Conservation (phyloP, 169 alveolate species). For the Cryptosporidium ryanae region DNA sequence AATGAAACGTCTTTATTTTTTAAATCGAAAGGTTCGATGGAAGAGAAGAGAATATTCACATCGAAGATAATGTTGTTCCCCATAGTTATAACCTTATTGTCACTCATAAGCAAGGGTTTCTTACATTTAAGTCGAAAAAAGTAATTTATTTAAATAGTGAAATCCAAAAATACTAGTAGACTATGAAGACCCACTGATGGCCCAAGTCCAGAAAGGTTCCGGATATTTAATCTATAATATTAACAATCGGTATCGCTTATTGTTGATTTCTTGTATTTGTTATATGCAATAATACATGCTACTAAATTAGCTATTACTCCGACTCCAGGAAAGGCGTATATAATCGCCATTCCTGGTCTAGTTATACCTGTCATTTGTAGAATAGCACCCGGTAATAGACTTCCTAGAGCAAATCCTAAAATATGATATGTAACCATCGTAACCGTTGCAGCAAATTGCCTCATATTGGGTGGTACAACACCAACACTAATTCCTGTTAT, state of each 20-base stretch:
- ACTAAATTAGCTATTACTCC: slow-evolving; percentile 48
- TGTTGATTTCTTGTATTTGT: not conserved
- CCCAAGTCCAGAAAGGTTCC: no score
- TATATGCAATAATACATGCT: slow-evolving; percentile 45
- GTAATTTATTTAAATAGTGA: no score
- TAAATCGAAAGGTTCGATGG: not conserved
- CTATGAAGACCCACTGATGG: no score
- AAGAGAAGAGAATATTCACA: slow-evolving; percentile 2
- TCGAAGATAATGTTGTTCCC: no score
- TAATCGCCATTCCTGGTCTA: slow-evolving; percentile 65
- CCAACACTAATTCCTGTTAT: slow-evolving; percentile 72
- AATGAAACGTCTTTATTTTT: not conserved
- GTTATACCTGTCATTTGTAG: slow-evolving; percentile 59
- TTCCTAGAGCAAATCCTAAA: slow-evolving; percentile 71
- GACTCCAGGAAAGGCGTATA: slow-evolving; percentile 61
- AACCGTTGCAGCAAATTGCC: slow-evolving; percentile 72
- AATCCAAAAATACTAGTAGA: no score
- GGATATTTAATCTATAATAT: no score
- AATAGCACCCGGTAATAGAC: slow-evolving; percentile 69
- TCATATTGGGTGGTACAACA: slow-evolving; percentile 53
- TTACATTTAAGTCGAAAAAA: no score
- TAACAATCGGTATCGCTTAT: not conserved
- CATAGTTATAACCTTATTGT: no score
- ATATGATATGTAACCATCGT: slow-evolving; percentile 70
- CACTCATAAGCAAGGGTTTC: no score